Percentiles rank a stretch among this genome's conserved stretches.
These are phyloP conservation scores for Murraya paniculata DNA, from an alignment of 345 rosid genomes.

Conservation along the genomic window DNA sequence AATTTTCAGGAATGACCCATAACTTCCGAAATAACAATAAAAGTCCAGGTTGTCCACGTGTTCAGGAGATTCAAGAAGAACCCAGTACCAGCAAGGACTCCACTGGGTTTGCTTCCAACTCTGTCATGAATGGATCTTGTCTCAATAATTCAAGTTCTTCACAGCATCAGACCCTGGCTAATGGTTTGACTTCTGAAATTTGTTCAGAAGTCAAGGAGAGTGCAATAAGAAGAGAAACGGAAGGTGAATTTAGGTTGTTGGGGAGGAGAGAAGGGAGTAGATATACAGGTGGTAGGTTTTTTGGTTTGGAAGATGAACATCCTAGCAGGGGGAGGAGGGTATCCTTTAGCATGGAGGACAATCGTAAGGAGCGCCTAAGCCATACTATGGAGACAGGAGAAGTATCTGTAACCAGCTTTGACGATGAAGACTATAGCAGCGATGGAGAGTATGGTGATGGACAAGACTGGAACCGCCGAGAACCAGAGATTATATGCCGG, in stretches of 20 bases:
- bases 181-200: constrained; percentile 55
- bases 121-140: constrained; percentile 24
- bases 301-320: constrained; percentile 78
- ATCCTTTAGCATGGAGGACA: constrained; percentile 84
- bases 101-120: constrained; percentile 20
- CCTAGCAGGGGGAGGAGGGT: constrained; percentile 86
- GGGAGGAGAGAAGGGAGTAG: constrained; percentile 81
- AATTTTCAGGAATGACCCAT: constrained; percentile 22
- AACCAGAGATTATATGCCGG: constrained; percentile 78
- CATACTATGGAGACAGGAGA: constrained; percentile 59
- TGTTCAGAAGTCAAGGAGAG: constrained; percentile 70
- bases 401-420: constrained; percentile 55
- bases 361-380: constrained; percentile 39
- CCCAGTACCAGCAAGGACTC: constrained; percentile 27
- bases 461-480: constrained; percentile 73
- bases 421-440: constrained; percentile 68
- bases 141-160: constrained; percentile 33
- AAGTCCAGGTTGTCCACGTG: constrained; percentile 22
- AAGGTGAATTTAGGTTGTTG: constrained; percentile 94
- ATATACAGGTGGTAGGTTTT: constrained; percentile 64
- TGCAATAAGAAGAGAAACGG: constrained; percentile 98
- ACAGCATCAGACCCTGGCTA: constrained; percentile 29
- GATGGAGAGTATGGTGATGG: constrained; percentile 77
- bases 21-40: constrained; percentile 21
- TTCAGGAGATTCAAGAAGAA: constrained; percentile 81